These are phyloP conservation scores for Pachyrhizus erosus DNA, from an alignment of 306 rosid genomes.

Conservation along the genomic window DNA sequence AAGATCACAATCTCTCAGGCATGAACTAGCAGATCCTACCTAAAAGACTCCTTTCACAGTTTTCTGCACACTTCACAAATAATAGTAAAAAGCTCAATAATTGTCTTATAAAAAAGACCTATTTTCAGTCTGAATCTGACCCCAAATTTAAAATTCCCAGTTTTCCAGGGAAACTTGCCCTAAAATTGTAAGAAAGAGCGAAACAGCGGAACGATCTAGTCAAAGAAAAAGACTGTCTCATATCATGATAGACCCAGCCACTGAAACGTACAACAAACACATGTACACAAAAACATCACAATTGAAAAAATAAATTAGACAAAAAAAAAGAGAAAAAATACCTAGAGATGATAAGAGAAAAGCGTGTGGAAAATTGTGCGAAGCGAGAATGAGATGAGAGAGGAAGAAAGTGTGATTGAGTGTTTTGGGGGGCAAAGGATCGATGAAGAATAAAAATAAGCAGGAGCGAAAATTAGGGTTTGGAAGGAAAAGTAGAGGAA, in stretches of 20 bases:
- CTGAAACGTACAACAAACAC: not conserved
- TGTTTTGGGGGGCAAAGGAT: conserved; percentile 34
- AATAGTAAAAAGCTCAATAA: not conserved
- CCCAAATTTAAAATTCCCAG: not conserved
- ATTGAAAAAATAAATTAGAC: not conserved
- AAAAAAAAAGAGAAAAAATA: not conserved
- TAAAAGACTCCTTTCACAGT: not conserved
- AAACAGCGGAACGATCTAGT: not conserved
- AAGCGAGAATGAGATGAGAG: conserved; percentile 14
- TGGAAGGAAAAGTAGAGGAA: conserved; percentile 13
- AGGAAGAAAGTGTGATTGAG: not conserved
- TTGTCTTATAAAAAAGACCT: not conserved
- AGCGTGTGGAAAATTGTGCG: not conserved
- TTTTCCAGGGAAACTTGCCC: not conserved
- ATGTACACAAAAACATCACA: not conserved
- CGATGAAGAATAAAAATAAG: not conserved
- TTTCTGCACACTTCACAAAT: not conserved
- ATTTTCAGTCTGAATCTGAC: not conserved
- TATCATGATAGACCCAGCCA: not conserved
- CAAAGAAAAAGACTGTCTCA: not conserved
- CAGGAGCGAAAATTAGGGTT: conserved; percentile 23
- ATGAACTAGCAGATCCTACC: not conserved
- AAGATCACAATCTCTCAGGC: not conserved
- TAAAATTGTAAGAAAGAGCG: not conserved
- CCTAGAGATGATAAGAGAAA: conserved; percentile 39